Evolutionary conservation across 176 grass and related monocot genomes (phyloP), one percentile per base, ranked within the genome.

Genomic region (Calamus simplicifolius): DNA sequence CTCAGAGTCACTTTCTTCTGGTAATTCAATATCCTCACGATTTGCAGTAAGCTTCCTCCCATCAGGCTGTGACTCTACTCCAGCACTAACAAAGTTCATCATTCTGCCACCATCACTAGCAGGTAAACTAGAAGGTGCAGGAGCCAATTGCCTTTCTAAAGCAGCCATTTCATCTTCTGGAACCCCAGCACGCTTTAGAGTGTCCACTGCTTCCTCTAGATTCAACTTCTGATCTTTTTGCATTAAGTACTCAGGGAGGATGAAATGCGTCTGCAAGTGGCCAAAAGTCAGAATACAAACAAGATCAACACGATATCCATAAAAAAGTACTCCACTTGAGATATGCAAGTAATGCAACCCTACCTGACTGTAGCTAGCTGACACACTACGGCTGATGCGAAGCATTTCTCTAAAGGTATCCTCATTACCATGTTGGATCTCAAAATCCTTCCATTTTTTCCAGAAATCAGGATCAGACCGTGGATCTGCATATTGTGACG

Each of bases 341-440:
- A 55, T 18, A 16, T 17, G 21, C 10, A 54, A 12, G 1, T 25
- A 43, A n/a, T 15, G 8, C 29, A 50, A 38, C 48, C 61, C 53
- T 80, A 91, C 94, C 85, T 98, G 94, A 69, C 84, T 89, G 62
- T 78, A 81, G 70, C 84, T 91, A 35, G 93, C 93, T 19, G 75
- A 69, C 51, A 92, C 93, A 54, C 81, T 92, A 25, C 84, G 87
- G 8, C 73, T 82, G 51, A 98, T 85, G 6, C 87, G 84, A 18
- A 91, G 93, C 93, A 98, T 98, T 70, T 98, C 93, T 58, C 93
- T 82, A 70, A 89, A 98, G 3, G 88, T 98, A 68, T 98, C 93
- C 75, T 92, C 93, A 0, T 98, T 89, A 14, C 87, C 93, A 50
- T 92, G 93, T 61, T 88, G 87, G 54, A 98, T 85, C 77, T 98